Evolutionary conservation across 805 yeast species (phyloP).

Genomic region (Gaillardinia entomophila): DNA sequence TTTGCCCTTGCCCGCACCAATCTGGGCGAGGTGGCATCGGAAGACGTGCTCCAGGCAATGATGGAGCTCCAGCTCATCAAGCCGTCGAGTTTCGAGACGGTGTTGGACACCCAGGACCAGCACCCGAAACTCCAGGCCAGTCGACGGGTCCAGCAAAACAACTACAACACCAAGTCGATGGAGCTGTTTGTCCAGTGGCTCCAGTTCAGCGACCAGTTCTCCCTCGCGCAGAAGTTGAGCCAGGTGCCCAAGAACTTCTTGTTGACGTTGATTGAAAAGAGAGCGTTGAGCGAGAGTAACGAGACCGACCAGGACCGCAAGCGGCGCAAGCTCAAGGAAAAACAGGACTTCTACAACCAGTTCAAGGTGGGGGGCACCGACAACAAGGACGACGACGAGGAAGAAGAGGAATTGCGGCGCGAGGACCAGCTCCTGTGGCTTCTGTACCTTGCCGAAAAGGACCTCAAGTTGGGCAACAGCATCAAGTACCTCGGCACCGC

Average conservation of each 20-base stretch:
- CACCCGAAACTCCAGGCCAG: slow-evolving; percentile 7
- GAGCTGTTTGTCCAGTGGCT: slow-evolving; percentile 36
- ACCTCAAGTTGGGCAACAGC: slow-evolving; percentile 31
- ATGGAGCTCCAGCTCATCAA: slow-evolving; percentile 55
- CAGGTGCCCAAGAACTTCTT: slow-evolving; percentile 26
- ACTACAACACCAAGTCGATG: slow-evolving; percentile 29
- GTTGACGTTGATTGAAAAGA: slow-evolving; percentile 30
- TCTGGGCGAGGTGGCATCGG: slow-evolving; percentile 42
- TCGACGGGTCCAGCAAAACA: slow-evolving; percentile 9
- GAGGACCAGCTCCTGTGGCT: slow-evolving; percentile 30
- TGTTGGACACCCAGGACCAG: slow-evolving; percentile 41
- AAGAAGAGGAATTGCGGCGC: slow-evolving; percentile 13
- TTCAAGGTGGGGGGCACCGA: slow-evolving; percentile 14
- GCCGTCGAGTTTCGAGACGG: slow-evolving; percentile 38
- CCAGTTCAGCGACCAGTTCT: slow-evolving; percentile 19
- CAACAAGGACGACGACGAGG: slow-evolving; percentile 16
- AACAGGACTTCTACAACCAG: slow-evolving; percentile 35
- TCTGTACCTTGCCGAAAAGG: slow-evolving; percentile 32
- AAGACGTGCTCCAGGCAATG: slow-evolving; percentile 71
- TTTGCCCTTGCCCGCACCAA: slow-evolving; percentile 41
- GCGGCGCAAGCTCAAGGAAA: slow-evolving; percentile 27
- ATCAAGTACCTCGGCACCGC: slow-evolving; percentile 26
- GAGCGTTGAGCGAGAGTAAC: slow-evolving; percentile 25
- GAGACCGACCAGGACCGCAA: slow-evolving; percentile 30
- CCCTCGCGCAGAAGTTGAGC: slow-evolving; percentile 17